Base-by-base conservation (phyloP, 805 yeast species). In the Candida berthetii region DNA sequence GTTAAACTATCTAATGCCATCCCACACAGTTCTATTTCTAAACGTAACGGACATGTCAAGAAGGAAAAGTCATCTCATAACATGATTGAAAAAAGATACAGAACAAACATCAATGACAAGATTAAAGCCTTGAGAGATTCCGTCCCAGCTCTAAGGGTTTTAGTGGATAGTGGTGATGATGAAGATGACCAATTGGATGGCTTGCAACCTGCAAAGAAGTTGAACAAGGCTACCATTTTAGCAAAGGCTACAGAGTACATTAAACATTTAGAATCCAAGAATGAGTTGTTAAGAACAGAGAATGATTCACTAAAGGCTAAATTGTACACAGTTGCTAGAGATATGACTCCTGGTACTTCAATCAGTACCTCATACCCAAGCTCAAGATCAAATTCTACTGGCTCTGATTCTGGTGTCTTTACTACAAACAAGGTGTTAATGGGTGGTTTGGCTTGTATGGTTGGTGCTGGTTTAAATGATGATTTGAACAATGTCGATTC, bases 191-290 rank as follows among this genome's bases (percentile, higher is more conserved):
- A 78, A 47, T 63, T 85, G 52, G 91, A 85, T 57, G 91, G 91
- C 2, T 66, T 85, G 43, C 74, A 77, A 37, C 90, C 91, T 0
- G 91, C 95, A 4, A 72, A 76, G 47, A 85, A 85, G 51, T 65
- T 85, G 47, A 85, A 84, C 60, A 85, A 85, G 56, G 93, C 91
- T 3, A 78, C 85, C 14, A 83, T 85, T 37, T 65, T 85, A 45
- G 68, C 84, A 22, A 85, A 85, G 53, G 86, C 91, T 1, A 78
- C 85, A 3, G 93, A 85, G 57, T 85, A 85, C 54, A 84, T 85
- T 48, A 76, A 74, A 48, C 90, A 84, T 59, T 67, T 85, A 58
- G 89, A 85, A 48, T 59, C 61, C 46, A 82, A 81, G 52, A 80
- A 80, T 51, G 75, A 70, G 2, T 38, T 57, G 1, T 66, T 80